Percentiles rank a stretch among this genome's conserved stretches.
Conservation (phyloP, 768 basidiomycete species). For the Leccinum disarticulatum region DNA sequence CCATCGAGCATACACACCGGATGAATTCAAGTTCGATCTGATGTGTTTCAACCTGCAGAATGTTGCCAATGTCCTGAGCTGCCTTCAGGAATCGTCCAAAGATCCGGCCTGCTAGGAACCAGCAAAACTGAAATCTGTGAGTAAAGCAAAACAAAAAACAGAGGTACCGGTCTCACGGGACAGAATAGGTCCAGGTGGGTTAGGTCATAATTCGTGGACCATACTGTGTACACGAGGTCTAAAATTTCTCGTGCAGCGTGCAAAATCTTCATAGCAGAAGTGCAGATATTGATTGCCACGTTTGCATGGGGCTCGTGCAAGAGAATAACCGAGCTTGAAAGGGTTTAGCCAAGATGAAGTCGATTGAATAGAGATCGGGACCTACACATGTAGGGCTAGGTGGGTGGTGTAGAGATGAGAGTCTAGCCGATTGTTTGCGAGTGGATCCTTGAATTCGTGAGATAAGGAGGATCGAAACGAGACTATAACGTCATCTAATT, state of each 20-base stretch:
- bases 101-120: slow-evolving; percentile 68
- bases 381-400: slow-evolving; percentile 35
- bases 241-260: slow-evolving; percentile 65
- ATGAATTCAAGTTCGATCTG: slow-evolving; percentile 67
- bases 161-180: slow-evolving; percentile 44
- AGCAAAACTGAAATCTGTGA: slow-evolving; percentile 49
- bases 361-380: slow-evolving; percentile 23
- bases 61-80: slow-evolving; percentile 54
- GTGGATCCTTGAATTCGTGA: slow-evolving; percentile 52
- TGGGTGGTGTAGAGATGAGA: slow-evolving; percentile 50
- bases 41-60: slow-evolving; percentile 58
- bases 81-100: slow-evolving; percentile 66
- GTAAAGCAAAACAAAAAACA: background rate
- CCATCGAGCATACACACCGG: slow-evolving; percentile 42
- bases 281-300: slow-evolving; percentile 54
- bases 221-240: slow-evolving; percentile 63
- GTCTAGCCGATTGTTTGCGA: slow-evolving; percentile 53
- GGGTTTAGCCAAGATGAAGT: slow-evolving; percentile 33
- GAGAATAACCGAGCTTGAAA: slow-evolving; percentile 59
- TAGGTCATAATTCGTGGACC: slow-evolving; percentile 71
- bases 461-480: slow-evolving; percentile 63
- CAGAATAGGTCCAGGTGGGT: slow-evolving; percentile 70
- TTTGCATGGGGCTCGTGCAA: slow-evolving; percentile 78
- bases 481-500: slow-evolving; percentile 57
- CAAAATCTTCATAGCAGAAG: slow-evolving; percentile 68